Conservation (phyloP, 2,329 filamentous ascomycete genomes). For the Alternaria sp. region DNA sequence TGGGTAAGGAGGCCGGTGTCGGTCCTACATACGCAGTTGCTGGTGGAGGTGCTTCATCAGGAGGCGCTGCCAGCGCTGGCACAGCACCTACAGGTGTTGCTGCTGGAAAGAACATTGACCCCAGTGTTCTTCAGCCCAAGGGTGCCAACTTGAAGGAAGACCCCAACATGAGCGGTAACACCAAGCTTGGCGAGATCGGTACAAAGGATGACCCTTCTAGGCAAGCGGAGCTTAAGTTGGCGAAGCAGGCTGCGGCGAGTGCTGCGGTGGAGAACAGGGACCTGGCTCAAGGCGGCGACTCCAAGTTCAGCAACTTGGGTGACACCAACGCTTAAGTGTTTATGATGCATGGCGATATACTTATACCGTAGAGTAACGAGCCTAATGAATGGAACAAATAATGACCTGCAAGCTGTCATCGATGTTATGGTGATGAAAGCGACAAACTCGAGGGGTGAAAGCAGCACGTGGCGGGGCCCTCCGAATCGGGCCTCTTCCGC, state of each 20-base stretch:
- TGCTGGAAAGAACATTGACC: slow-evolving; percentile 39
- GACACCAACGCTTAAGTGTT: slow-evolving; percentile 10
- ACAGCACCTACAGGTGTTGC: slow-evolving; percentile 49
- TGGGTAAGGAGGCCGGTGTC: slow-evolving; percentile 45
- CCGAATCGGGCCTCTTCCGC: slow-evolving; percentile 30
- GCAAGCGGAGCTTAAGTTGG: slow-evolving; percentile 51
- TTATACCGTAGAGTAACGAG: neutral
- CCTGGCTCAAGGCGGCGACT: slow-evolving; percentile 20
- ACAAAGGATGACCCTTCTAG: slow-evolving; percentile 62
- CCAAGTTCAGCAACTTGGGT: slow-evolving; percentile 32
- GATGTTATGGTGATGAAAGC: neutral
- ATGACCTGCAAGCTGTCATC: neutral
- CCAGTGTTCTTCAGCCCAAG: slow-evolving; percentile 53
- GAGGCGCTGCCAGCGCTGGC: slow-evolving; percentile 28
- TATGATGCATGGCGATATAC: neutral
- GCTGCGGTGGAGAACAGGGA: slow-evolving; percentile 31
- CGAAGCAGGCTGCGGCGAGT: slow-evolving; percentile 41
- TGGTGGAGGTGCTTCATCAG: slow-evolving; percentile 31
- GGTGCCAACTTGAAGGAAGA: slow-evolving; percentile 60
- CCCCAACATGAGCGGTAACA: slow-evolving; percentile 26
- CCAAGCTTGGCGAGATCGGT: slow-evolving; percentile 56
- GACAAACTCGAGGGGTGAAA: neutral
- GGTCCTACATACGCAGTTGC: slow-evolving; percentile 45
- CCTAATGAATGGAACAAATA: neutral
- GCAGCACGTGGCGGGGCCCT: slow-evolving; percentile 15